These are phyloP conservation scores for Candida michaelii DNA, from an alignment of 805 yeast species.

Conservation along the genomic window DNA sequence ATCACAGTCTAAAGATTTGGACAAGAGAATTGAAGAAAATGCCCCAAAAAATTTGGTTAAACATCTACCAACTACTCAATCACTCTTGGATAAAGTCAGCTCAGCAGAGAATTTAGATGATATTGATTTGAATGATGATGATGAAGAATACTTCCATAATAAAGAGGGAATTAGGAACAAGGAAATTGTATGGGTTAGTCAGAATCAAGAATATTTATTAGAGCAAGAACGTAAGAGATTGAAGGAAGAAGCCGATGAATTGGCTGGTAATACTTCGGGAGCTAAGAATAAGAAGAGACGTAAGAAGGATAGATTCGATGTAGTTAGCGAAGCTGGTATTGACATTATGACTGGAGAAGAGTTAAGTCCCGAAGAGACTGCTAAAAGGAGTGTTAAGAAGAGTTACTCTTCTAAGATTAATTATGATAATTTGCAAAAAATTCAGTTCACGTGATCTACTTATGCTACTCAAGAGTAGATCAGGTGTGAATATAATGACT, in stretches of 20 bases:
- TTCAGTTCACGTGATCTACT: too few relatives aligned
- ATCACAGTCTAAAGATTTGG: conserved; percentile 12
- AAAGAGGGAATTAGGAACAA: conserved; percentile 63
- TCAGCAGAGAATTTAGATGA: conserved; percentile 64
- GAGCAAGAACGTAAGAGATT: conserved; percentile 84
- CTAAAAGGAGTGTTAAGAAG: conserved; percentile 56
- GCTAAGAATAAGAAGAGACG: conserved; percentile 41
- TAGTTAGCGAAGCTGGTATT: conserved; percentile 17
- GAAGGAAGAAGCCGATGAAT: conserved; percentile 81
- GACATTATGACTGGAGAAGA: conserved; percentile 38
- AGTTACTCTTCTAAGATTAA: conserved; percentile 86
- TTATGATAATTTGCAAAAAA: conserved; percentile 66
- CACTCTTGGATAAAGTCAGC: conserved; percentile 50
- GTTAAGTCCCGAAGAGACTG: conserved; percentile 73
- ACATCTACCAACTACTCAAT: conserved; percentile 56
- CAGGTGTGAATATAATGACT: too few relatives aligned
- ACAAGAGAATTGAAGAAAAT: conserved; percentile 23
- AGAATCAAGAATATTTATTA: conserved; percentile 80
- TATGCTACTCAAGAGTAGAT: too few relatives aligned
- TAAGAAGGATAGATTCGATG: conserved; percentile 3
- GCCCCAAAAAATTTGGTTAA: conserved; percentile 50
- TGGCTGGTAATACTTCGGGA: conserved; percentile 68
- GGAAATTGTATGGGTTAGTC: conserved; percentile 85
- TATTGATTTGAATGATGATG: conserved; percentile 63
- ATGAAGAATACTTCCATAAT: conserved; percentile 65